phyloP scores from a whole-genome alignment of 225 moss, liverwort and hornwort species.

The Lunularia cruciata region DNA sequence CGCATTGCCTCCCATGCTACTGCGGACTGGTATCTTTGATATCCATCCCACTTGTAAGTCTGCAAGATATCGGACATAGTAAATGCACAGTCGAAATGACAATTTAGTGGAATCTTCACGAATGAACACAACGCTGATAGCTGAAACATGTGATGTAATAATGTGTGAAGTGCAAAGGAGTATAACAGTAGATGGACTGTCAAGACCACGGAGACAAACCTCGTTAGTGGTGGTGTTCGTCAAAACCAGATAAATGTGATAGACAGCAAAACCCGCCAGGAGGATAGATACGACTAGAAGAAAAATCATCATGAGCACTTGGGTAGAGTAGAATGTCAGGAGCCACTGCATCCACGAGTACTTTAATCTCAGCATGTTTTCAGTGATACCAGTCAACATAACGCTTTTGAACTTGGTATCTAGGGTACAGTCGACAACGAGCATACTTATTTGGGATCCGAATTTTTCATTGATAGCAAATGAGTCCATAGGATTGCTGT shows the following conservation, averaged over 20 bases:
- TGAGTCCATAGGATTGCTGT: too few relatives aligned
- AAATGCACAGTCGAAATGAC: not conserved
- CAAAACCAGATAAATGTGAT: constrained; percentile 72
- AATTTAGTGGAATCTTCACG: not conserved
- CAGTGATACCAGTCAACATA: too few relatives aligned
- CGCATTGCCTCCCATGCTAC: constrained; percentile 51
- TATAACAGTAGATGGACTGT: not conserved
- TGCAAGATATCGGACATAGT: constrained; percentile 26
- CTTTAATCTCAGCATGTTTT: too few relatives aligned
- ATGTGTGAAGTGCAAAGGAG: not conserved
- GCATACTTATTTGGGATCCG: too few relatives aligned
- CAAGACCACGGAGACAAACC: constrained; percentile 37
- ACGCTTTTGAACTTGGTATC: too few relatives aligned
- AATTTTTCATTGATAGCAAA: too few relatives aligned
- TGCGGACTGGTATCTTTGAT: constrained; percentile 68
- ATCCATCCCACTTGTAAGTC: constrained; percentile 92
- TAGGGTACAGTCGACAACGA: too few relatives aligned
- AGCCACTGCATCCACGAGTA: constrained; percentile 99
- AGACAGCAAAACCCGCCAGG: constrained; percentile 64
- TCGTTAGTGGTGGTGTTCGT: constrained; percentile 93
- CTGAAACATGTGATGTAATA: not conserved
- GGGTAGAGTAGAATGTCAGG: constrained; percentile 82
- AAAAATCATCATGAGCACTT: constrained; percentile 79
- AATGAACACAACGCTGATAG: not conserved
- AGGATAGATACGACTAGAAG: constrained; percentile 71